Evolutionary conservation across 495 filamentous ascomycete genomes (phyloP), one percentile per base, ranked within the genome.

Genomic region (Xeromyces bisporus): DNA sequence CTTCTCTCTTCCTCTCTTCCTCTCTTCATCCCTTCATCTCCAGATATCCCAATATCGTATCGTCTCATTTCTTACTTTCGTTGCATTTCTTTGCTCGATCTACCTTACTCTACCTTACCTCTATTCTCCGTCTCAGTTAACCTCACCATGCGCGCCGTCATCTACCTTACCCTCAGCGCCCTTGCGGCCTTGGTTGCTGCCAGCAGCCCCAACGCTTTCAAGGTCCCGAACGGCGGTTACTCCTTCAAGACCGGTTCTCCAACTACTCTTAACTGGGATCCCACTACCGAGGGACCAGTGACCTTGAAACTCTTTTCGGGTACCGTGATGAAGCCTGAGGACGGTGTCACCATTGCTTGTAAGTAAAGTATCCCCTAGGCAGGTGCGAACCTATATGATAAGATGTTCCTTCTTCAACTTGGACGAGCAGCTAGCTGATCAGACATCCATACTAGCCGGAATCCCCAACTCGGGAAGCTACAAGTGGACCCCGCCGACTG

Each of bases 391-490:
- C 4, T 21, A 21, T 21, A 21, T 21, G 20, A 21, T 21, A 4
- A 9, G 9, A 9, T 21, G 9, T n/a, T n/a, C n/a, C n/a, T n/a
- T n/a, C n/a, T n/a, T n/a, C n/a, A n/a, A n/a, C n/a, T n/a, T n/a
- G n/a, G n/a, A 21, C 4, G 20, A 21, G 20, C 36, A n/a, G 33
- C 18, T 11, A 11, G 7, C 44, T 55, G 32, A 46, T 34, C 32
- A 23, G 14, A 34, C n/a, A n/a, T n/a, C n/a, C n/a, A n/a, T n/a
- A 18, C 9, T 29, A 75, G 71, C 56, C 14, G 43, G 44, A 38
- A 63, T 75, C 42, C 29, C 45, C 28, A 77, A 78, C 59, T 56
- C 54, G 26, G 73, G 73, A 38, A 55, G 46, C 36, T 74, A 55
- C 56, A 64, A 59, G 36, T 75, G 71, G 66, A 52, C 49, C n/a